Base-by-base conservation (phyloP, 192 early-diverging fungal genomes). In the Obelidium mucronatum region DNA sequence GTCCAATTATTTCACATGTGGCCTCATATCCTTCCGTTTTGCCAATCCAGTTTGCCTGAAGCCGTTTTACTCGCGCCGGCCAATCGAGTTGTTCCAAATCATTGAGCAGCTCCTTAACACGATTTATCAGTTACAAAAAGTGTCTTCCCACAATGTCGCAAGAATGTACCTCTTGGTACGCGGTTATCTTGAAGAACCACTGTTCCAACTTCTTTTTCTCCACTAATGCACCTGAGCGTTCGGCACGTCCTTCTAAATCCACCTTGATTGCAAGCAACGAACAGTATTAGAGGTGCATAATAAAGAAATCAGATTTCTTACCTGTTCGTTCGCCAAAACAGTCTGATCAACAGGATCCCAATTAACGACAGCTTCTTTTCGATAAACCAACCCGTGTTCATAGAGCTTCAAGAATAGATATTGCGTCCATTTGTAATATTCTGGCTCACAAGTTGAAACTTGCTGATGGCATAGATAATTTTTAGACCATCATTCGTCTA, bases 291-390 rank as follows among this genome's bases (percentile, higher is more conserved):
- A 56, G 40, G 35, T 19, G 33, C 17, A 3, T 54, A 54, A 78
- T 15, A n/a, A 40, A 31, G 74, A 28, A 28, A 8, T 31, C 37
- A 31, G 64, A 40, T 35, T 42, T 1, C 59, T 5, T 77, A 93
- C 90, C 81, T 95, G 97, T 78, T 98, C 97, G 78, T 98, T 98
- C 0, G 97, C 95, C 56, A 98, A 80, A 11, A 98, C 96, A 0
- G 97, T 98, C 71, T 95, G 84, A 76, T 98, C 96, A 1, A 98
- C 83, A 1, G 97, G 97, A 82, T 98, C 97, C 97, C 97, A 98
- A 83, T 98, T 98, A 4, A 98, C 96, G 30, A 93, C 69, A 0
- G 94, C 93, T 58, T 95, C 92, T 70, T 94, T 95, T 75, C 92
- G 92, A 78, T 98, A 96, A 4, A 93, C 92, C 51, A 97, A 81